Conservation (phyloP, 352 stramenopile genomes). For the Phytophthora vignae region DNA sequence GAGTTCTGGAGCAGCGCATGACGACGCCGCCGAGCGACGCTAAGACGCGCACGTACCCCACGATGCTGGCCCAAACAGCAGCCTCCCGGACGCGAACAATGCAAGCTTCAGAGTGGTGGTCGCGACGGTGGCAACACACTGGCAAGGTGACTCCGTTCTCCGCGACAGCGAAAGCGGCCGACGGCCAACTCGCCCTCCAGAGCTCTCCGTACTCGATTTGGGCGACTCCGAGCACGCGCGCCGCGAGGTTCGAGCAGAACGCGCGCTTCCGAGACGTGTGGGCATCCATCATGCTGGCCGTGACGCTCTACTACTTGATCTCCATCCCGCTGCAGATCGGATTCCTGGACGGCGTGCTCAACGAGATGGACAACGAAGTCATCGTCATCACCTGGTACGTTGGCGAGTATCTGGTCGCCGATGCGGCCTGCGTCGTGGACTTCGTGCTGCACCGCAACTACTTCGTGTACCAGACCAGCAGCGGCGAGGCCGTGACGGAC, state of each 20-base stretch:
- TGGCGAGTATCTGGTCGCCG: slow-evolving; percentile 60
- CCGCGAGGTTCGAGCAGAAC: slow-evolving; percentile 29
- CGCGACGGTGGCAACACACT: slow-evolving; percentile 7
- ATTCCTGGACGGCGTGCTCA: slow-evolving; percentile 64
- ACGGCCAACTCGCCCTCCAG: not conserved
- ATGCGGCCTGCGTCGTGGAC: slow-evolving; percentile 58
- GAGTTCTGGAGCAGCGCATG: slow-evolving; percentile 37
- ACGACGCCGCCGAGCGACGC: not conserved
- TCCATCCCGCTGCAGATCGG: slow-evolving; percentile 65
- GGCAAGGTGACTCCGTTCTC: slow-evolving; percentile 28
- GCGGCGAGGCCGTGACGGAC: slow-evolving; percentile 53
- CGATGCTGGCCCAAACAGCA: slow-evolving; percentile 6
- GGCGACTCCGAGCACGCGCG: slow-evolving; percentile 1
- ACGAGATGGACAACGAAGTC: slow-evolving; percentile 27
- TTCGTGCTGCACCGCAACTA: slow-evolving; percentile 64
- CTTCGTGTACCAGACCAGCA: slow-evolving; percentile 60
- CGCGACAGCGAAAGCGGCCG: slow-evolving; percentile 5
- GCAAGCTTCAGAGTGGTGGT: not conserved
- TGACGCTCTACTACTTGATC: slow-evolving; percentile 67
- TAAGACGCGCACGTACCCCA: slow-evolving; percentile 10
- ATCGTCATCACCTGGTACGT: slow-evolving; percentile 51
- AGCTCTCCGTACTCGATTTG: slow-evolving; percentile 34
- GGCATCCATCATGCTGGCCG: slow-evolving; percentile 58
- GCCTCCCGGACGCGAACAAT: not conserved
- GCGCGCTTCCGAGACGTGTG: slow-evolving; percentile 57